These are phyloP conservation scores for Chlamydomonas eustigma DNA, from an alignment of 139 green algal species.

Conservation along the genomic window DNA sequence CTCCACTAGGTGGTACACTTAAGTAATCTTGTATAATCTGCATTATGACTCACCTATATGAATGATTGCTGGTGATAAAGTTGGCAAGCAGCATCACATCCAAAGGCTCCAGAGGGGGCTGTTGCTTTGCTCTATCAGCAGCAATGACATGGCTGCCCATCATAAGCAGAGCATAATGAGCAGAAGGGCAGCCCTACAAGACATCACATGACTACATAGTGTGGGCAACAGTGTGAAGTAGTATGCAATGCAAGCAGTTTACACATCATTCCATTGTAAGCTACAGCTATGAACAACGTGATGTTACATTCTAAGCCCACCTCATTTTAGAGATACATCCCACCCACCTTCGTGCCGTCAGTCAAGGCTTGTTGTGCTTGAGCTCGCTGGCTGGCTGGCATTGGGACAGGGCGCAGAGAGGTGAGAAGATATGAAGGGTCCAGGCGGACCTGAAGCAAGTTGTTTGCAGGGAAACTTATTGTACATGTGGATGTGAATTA, in stretches of 20 bases:
- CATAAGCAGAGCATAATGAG: conserved; percentile 57
- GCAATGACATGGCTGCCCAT: conserved; percentile 34
- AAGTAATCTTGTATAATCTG: neutral
- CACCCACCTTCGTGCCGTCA: neutral
- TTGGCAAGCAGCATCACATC: conserved; percentile 80
- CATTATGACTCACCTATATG: conserved; percentile 28
- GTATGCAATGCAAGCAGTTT: neutral
- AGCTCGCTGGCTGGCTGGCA: neutral
- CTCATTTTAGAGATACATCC: no score
- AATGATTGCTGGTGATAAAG: conserved; percentile 59
- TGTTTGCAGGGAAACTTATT: no score
- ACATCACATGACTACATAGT: no score
- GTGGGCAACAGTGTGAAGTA: neutral
- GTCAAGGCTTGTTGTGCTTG: neutral
- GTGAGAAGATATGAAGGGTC: conserved; percentile 4
- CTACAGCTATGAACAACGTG: neutral
- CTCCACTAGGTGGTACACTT: neutral
- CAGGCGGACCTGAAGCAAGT: conserved; percentile 4
- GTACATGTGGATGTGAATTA: no score
- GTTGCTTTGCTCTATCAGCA: conserved; percentile 18
- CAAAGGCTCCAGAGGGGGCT: conserved; percentile 44
- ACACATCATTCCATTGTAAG: neutral
- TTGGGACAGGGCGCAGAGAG: neutral
- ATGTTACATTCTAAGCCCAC: no score
- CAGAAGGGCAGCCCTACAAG: conserved; percentile 23